These are phyloP conservation scores for Hirschfeldia incana DNA, from an alignment of 345 rosid genomes.

Conservation along the genomic window DNA sequence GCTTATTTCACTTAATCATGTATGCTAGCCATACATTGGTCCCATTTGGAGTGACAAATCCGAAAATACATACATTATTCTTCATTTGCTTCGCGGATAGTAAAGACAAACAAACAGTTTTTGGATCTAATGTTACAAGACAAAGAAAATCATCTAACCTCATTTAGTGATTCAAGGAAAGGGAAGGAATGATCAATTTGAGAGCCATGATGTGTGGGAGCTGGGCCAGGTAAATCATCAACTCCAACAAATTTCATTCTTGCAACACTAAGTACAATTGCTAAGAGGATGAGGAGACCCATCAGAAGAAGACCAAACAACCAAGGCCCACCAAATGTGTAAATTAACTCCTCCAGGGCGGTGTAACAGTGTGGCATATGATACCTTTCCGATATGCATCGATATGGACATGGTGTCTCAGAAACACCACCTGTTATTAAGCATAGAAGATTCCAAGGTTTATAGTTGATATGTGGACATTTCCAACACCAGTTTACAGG, in stretches of 20 bases:
- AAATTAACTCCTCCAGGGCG: slow-evolving; percentile 93
- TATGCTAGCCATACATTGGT: slow-evolving; percentile 2
- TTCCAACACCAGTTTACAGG: slow-evolving; percentile 8
- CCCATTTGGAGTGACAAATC: slow-evolving; percentile 22
- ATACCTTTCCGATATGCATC: slow-evolving; percentile 90
- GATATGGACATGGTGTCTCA: slow-evolving; percentile 89
- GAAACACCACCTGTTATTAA: slow-evolving; percentile 75
- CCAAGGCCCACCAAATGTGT: slow-evolving; percentile 99
- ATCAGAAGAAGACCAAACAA: slow-evolving; percentile 82
- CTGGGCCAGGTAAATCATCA: slow-evolving; percentile 90
- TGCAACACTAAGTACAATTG: slow-evolving; percentile 97
- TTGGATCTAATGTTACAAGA: slow-evolving; percentile 11
- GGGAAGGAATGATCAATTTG: slow-evolving; percentile 97
- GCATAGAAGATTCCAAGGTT: slow-evolving; percentile 18
- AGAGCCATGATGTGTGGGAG: slow-evolving; percentile 89
- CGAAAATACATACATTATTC: slow-evolving; percentile 2
- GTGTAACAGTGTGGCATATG: slow-evolving; percentile 96
- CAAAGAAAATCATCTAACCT: slow-evolving; percentile 53
- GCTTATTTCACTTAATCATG: slow-evolving; percentile 23
- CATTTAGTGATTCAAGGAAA: slow-evolving; percentile 94
- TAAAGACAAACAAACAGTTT: slow-evolving; percentile 11
- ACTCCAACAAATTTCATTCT: slow-evolving; percentile 96
- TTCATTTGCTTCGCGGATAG: slow-evolving; percentile 5
- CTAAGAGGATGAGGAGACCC: slow-evolving; percentile 87
- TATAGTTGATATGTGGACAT: slow-evolving; percentile 8